Conservation (phyloP, 2,329 filamentous ascomycete genomes). For the Fusarium liriodendri region DNA sequence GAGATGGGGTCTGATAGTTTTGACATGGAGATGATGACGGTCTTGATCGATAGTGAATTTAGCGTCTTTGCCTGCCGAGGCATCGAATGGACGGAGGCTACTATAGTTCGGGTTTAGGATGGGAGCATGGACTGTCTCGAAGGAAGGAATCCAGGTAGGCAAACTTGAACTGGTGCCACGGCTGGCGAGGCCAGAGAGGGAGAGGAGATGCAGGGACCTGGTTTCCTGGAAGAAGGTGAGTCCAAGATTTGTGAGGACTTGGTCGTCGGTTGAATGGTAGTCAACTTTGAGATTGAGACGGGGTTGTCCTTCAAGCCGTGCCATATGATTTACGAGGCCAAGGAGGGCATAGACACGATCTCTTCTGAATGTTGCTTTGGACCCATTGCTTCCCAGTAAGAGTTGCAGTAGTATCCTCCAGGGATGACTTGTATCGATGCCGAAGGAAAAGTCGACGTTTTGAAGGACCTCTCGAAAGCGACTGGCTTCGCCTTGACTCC, state of each 20-base stretch:
- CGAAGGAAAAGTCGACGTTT: constrained; percentile 23
- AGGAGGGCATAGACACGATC: constrained; percentile 42
- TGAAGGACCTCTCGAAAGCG: constrained; percentile 9
- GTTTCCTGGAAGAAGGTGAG: constrained; percentile 27
- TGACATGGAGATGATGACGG: constrained; percentile 15
- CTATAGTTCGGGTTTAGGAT: constrained; percentile 23
- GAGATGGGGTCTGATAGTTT: constrained; percentile 28
- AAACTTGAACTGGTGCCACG: constrained; percentile 14
- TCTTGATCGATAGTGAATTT: constrained; percentile 23
- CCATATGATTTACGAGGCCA: constrained; percentile 38
- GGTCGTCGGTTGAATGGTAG: constrained; percentile 30
- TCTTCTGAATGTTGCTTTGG: constrained; percentile 30
- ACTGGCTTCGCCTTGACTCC: constrained; percentile 26
- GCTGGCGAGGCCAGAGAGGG: constrained; percentile 29
- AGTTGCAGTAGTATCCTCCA: constrained; percentile 21
- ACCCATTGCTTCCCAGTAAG: constrained; percentile 32
- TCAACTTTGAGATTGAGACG: constrained; percentile 26
- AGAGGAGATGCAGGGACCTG: constrained; percentile 35
- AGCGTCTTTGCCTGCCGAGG: not conserved
- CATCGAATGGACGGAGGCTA: constrained; percentile 19
- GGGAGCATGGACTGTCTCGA: constrained; percentile 31
- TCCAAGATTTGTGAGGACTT: constrained; percentile 25
- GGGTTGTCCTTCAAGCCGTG: constrained; percentile 13
- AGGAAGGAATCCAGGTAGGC: constrained; percentile 38
- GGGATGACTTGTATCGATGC: constrained; percentile 17